These are phyloP conservation scores for Diplotaxis tenuifolia DNA, from an alignment of 345 rosid species.

Conservation along the genomic window DNA sequence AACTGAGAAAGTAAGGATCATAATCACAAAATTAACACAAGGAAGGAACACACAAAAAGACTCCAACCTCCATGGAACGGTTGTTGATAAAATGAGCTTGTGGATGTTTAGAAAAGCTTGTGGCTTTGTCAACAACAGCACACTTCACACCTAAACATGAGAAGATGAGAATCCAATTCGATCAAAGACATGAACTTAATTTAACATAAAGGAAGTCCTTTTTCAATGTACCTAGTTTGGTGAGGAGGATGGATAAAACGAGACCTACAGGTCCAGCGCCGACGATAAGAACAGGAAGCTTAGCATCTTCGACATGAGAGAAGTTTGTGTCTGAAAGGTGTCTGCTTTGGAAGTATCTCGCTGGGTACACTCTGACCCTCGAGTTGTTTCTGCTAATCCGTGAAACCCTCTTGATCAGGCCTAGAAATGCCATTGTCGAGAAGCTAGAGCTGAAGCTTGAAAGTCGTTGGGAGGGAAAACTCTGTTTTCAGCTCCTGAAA, in stretches of 20 bases:
- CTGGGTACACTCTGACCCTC: constrained; percentile 39
- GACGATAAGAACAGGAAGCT: constrained; percentile 81
- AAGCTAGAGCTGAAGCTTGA: background rate
- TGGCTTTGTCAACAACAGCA: constrained; percentile 71
- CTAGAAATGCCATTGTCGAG: constrained; percentile 45
- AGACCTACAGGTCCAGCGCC: constrained; percentile 98
- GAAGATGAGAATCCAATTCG: constrained; percentile 2
- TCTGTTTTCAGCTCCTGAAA: too few relatives aligned
- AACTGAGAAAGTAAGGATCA: background rate
- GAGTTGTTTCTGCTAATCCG: constrained; percentile 31
- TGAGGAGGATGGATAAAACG: constrained; percentile 77
- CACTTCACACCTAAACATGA: constrained; percentile 65
- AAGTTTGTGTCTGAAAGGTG: constrained; percentile 32
- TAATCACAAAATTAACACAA: background rate
- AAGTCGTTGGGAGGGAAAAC: background rate
- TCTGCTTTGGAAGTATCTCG: constrained; percentile 38
- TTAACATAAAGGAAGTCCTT: background rate
- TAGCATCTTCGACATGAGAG: constrained; percentile 34
- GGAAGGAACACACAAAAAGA: constrained; percentile 3
- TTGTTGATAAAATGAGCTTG: constrained; percentile 98
- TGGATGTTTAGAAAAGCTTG: constrained; percentile 68
- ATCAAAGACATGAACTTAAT: background rate
- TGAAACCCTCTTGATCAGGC: constrained; percentile 46
- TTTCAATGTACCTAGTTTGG: constrained; percentile 58
- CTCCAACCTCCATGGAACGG: constrained; percentile 87